Evolutionary conservation across 2,329 filamentous ascomycete genomes (phyloP).

Genomic region (Rugonectria rugulosa): DNA sequence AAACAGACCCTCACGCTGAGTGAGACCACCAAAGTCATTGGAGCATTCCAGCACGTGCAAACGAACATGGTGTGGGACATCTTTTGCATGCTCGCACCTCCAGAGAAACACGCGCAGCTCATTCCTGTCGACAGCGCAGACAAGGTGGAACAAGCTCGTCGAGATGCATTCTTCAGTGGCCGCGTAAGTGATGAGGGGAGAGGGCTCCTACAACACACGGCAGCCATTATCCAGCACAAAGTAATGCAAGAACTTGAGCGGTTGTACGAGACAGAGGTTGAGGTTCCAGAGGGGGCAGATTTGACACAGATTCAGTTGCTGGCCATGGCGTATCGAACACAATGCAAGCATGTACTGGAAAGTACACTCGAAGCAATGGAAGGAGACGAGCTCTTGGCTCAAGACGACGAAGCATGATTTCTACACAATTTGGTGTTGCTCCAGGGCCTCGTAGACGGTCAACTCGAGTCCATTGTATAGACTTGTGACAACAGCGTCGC

Average conservation of each 20-base stretch:
- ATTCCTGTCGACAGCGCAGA: slow-evolving; percentile 36
- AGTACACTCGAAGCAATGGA: slow-evolving; percentile 52
- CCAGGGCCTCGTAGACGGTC: slow-evolving; percentile 46
- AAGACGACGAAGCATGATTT: slow-evolving; percentile 21
- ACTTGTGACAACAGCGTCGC: slow-evolving; percentile 45
- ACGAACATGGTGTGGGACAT: slow-evolving; percentile 62
- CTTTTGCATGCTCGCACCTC: slow-evolving; percentile 48
- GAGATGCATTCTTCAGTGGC: slow-evolving; percentile 42
- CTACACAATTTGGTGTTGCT: background rate
- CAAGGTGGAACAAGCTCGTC: slow-evolving; percentile 38
- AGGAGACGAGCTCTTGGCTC: slow-evolving; percentile 39
- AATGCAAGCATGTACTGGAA: slow-evolving; percentile 57
- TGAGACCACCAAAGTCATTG: slow-evolving; percentile 39
- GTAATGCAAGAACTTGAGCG: slow-evolving; percentile 53
- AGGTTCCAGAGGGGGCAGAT: slow-evolving; percentile 50
- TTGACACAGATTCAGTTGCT: slow-evolving; percentile 56
- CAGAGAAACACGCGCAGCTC: slow-evolving; percentile 40
- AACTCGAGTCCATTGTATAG: slow-evolving; percentile 51
- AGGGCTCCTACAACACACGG: slow-evolving; percentile 44
- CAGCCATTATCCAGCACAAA: slow-evolving; percentile 53
- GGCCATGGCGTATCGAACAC: slow-evolving; percentile 56
- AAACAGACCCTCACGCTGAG: slow-evolving; percentile 47
- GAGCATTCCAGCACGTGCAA: slow-evolving; percentile 59
- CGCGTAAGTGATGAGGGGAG: slow-evolving; percentile 38
- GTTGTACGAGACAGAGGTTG: slow-evolving; percentile 56